Evolutionary conservation across 306 rosid genomes (phyloP).

Genomic region (Potentilla sterilis): DNA sequence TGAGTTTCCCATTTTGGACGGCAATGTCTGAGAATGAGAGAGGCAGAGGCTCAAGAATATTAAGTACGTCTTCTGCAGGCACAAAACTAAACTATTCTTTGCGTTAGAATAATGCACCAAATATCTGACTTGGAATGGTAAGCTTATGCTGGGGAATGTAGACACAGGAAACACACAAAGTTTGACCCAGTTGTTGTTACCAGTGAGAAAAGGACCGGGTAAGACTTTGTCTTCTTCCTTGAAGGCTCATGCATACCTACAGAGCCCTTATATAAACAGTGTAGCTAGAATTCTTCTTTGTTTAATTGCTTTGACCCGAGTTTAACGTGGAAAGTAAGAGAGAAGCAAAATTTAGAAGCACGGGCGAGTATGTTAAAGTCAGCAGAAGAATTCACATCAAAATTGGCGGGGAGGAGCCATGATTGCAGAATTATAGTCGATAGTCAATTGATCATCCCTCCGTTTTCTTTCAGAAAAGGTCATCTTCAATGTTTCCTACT

Average conservation of each 20-base stretch:
- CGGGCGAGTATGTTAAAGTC: not conserved
- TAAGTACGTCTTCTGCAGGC: not conserved
- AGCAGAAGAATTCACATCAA: not conserved
- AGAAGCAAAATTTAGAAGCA: not conserved
- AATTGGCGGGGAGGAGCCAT: not conserved
- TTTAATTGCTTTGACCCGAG: not conserved
- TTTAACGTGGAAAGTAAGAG: not conserved
- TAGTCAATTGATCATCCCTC: not conserved
- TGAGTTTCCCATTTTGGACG: conserved; percentile 26
- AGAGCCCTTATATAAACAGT: not conserved
- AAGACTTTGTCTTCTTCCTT: not conserved
- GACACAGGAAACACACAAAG: not conserved
- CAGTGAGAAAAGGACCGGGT: not conserved
- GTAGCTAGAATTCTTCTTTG: not conserved
- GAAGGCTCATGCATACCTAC: not conserved
- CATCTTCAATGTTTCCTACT: not conserved
- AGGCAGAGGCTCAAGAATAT: not conserved
- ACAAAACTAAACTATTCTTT: not conserved
- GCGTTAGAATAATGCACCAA: not conserved
- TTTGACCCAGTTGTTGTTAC: conserved; percentile 17
- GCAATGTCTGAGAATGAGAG: not conserved
- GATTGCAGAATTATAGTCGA: not conserved
- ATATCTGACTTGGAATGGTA: not conserved
- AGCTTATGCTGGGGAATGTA: not conserved
- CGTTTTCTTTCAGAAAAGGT: not conserved